Evolutionary conservation across 2,329 filamentous ascomycete species (phyloP).

Genomic region (Exophiala mesophila): DNA sequence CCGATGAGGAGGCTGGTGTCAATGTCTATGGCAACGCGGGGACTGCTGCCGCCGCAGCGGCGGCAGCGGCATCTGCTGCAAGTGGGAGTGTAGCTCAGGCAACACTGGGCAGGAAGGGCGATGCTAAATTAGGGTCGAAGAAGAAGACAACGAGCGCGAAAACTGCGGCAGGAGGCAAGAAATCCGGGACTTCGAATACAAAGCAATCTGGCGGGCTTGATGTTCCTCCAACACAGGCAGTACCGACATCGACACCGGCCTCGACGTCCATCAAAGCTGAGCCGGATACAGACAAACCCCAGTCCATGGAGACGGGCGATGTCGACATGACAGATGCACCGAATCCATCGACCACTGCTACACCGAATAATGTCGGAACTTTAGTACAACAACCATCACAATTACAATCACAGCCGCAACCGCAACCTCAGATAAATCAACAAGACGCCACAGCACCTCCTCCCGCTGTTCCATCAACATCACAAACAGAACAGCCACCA

Average conservation of each 20-base stretch:
- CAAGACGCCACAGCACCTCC: slow-evolving; percentile 18
- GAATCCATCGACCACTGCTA: background rate
- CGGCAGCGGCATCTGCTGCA: slow-evolving; percentile 15
- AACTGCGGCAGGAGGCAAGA: slow-evolving; percentile 12
- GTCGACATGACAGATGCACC: slow-evolving; percentile 17
- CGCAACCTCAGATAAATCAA: no score
- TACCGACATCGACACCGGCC: no score
- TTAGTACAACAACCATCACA: background rate
- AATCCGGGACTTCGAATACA: slow-evolving; percentile 1
- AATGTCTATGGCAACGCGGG: slow-evolving; percentile 20
- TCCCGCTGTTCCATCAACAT: slow-evolving; percentile 16
- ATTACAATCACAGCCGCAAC: background rate
- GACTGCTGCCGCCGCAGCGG: slow-evolving; percentile 8
- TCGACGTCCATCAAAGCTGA: slow-evolving; percentile 10
- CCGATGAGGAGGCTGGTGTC: slow-evolving; percentile 45
- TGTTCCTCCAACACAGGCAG: no score
- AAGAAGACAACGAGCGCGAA: slow-evolving; percentile 27
- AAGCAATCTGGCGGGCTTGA: background rate
- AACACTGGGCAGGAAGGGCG: no score
- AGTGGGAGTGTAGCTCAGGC: no score
- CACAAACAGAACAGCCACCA: slow-evolving; percentile 10
- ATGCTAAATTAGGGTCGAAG: slow-evolving; percentile 23
- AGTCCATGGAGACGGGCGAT: slow-evolving; percentile 2
- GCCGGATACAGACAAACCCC: background rate
- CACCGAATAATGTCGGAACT: background rate